Evolutionary conservation across 441 rosid genomes (phyloP).

Genomic region (Populus tomentosa): DNA sequence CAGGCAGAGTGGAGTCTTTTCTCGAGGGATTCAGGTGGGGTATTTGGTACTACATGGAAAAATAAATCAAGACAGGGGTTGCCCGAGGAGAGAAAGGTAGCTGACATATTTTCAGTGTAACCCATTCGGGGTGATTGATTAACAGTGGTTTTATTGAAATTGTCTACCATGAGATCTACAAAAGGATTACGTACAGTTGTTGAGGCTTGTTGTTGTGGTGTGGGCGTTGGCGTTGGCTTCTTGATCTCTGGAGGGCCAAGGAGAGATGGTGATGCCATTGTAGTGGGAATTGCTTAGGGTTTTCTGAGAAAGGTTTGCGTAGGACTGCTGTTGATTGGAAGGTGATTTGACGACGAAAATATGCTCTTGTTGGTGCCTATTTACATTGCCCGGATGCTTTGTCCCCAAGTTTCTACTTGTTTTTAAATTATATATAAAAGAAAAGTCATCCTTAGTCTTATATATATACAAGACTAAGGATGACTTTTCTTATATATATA

Average conservation of each 20-base stretch:
- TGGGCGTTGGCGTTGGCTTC: not conserved
- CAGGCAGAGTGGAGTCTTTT: conserved; percentile 12
- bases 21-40: conserved; percentile 2
- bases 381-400: not conserved
- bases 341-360: not conserved
- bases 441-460: too few species aligned
- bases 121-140: not conserved
- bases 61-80: conserved; percentile 31
- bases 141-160: conserved; percentile 25
- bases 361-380: not conserved
- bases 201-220: not conserved
- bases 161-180: conserved; percentile 34
- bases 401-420: not conserved
- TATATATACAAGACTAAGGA: not conserved
- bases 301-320: not conserved
- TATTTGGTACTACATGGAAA: conserved; percentile 27
- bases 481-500: too few species aligned
- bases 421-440: too few species aligned
- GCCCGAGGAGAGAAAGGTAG: conserved; percentile 18
- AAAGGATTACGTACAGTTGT: conserved; percentile 23
- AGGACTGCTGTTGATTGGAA: not conserved
- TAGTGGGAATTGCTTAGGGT: not conserved
- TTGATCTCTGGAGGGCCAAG: conserved; percentile 49
- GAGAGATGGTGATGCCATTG: conserved; percentile 26
- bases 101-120: conserved; percentile 12